Evolutionary conservation across 2,329 filamentous ascomycete genomes (phyloP).

Genomic region (Teratosphaeria nubilosa): DNA sequence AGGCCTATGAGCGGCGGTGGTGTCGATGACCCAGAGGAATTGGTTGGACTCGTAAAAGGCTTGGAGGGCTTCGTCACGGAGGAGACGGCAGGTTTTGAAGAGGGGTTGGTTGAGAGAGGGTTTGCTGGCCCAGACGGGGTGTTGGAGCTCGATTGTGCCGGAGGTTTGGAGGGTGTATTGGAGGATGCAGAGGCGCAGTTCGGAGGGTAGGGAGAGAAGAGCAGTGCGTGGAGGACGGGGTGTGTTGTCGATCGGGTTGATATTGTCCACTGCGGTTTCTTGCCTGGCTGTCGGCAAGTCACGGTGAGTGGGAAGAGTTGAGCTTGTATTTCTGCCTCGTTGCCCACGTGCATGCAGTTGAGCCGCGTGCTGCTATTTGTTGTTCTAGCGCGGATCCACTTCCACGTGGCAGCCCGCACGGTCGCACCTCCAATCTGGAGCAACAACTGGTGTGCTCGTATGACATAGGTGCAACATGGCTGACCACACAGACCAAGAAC

Average conservation of each 20-base stretch:
- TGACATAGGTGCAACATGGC: neutral
- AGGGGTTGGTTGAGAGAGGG: conserved; percentile 10
- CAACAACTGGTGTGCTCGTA: neutral
- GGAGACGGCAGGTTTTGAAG: conserved; percentile 8
- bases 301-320: too few species aligned
- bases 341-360: too few species aligned
- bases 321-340: too few species aligned
- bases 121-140: conserved; percentile 13
- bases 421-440: neutral
- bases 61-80: conserved; percentile 12
- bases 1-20: conserved; percentile 6
- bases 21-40: conserved; percentile 16
- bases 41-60: conserved; percentile 15
- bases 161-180: conserved; percentile 6
- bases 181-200: conserved; percentile 2
- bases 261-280: neutral
- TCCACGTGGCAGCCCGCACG: neutral
- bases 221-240: neutral
- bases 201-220: neutral
- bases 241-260: neutral
- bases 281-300: neutral
- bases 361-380: neutral
- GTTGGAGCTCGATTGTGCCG: conserved; percentile 13
- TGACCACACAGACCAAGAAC: conserved; percentile 13
- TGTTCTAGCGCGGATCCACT: neutral